Evolutionary conservation across 176 grass and related monocot species (phyloP).

Genomic region (Metroxylon sagu): DNA sequence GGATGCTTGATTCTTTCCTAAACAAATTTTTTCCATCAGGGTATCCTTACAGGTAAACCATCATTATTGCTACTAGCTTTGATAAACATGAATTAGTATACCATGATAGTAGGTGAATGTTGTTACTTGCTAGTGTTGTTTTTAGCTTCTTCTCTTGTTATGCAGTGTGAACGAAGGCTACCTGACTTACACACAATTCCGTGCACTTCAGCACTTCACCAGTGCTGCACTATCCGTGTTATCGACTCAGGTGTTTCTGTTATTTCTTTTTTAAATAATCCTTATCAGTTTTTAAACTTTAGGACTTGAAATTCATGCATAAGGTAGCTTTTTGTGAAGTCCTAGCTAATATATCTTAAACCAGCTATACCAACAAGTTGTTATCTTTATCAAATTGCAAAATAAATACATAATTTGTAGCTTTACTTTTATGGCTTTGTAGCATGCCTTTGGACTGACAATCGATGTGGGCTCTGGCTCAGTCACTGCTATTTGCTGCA

Average conservation of each 20-base stretch:
- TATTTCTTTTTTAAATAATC: background rate
- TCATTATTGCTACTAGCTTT: background rate
- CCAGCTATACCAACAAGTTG: no score
- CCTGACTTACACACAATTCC: slow-evolving; percentile 78
- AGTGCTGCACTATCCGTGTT: slow-evolving; percentile 90
- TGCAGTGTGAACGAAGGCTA: slow-evolving; percentile 91
- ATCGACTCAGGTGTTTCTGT: slow-evolving; percentile 60
- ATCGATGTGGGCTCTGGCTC: slow-evolving; percentile 51
- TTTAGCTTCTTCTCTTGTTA: background rate
- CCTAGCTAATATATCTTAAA: no score
- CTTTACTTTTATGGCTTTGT: background rate
- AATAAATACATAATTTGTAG: slow-evolving; percentile 10
- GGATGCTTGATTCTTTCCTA: slow-evolving; percentile 71
- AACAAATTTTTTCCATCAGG: slow-evolving; percentile 96
- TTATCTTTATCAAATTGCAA: background rate
- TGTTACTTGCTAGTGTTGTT: background rate
- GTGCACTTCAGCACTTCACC: slow-evolving; percentile 82
- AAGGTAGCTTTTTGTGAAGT: no score
- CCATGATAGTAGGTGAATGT: background rate
- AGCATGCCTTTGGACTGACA: slow-evolving; percentile 24
- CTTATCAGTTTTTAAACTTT: no score
- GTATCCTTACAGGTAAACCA: slow-evolving; percentile 73
- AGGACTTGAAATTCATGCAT: no score
- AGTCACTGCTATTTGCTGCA: slow-evolving; percentile 91
- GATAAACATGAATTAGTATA: background rate